Evolutionary conservation across 805 yeast genomes (phyloP).

Genomic region (Schizosaccharomyces lindneri): DNA sequence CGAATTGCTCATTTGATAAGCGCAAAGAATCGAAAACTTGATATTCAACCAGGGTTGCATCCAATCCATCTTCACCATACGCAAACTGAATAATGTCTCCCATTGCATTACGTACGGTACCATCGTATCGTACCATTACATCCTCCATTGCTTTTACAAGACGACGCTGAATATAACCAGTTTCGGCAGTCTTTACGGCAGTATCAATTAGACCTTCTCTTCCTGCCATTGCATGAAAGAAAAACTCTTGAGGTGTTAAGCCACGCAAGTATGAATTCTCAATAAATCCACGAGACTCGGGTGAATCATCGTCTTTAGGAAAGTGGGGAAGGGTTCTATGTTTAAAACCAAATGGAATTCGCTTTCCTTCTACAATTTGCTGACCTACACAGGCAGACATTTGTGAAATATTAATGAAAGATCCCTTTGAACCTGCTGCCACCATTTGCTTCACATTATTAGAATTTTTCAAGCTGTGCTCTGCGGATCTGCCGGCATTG

Average conservation of each 20-base stretch:
- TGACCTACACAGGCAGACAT: constrained; percentile 99
- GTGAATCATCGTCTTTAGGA: constrained; percentile 93
- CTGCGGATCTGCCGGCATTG: constrained; percentile 96
- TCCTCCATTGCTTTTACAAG: constrained; percentile 89
- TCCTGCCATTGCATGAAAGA: constrained; percentile 99
- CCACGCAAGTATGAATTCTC: constrained; percentile 95
- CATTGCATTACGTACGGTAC: constrained; percentile 88
- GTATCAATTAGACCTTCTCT: constrained; percentile 99
- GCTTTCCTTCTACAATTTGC: constrained; percentile 97
- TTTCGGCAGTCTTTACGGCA: constrained; percentile 96
- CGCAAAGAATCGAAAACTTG: constrained; percentile 90
- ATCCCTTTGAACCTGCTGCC: constrained; percentile 96
- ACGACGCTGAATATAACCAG: constrained; percentile 96
- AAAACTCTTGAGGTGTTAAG: constrained; percentile 92
- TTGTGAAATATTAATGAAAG: constrained; percentile 93
- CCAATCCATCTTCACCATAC: constrained; percentile 97
- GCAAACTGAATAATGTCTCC: constrained; percentile 91
- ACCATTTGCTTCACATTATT: constrained; percentile 98
- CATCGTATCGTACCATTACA: constrained; percentile 94
- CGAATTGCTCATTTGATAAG: constrained; percentile 68
- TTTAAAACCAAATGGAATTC: constrained; percentile 91
- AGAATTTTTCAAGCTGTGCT: constrained; percentile 75
- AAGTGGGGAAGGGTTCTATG: constrained; percentile 95
- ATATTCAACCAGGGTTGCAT: constrained; percentile 92
- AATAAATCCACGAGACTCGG: constrained; percentile 94